Base-by-base conservation (phyloP, 257 asterid species). In the Petunia secreta region DNA sequence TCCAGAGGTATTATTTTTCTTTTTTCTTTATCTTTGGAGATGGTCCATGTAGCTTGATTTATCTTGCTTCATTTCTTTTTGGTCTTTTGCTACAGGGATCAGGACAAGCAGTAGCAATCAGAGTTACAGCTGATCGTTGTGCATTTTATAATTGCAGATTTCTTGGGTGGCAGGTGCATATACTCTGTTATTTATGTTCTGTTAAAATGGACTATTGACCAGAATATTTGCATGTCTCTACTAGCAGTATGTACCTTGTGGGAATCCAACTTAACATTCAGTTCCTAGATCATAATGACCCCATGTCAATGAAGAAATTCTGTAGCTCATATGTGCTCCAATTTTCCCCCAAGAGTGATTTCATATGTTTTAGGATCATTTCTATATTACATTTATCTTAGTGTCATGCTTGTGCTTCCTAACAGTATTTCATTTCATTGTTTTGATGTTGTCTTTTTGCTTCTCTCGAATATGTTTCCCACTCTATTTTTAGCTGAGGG, bases 41-140 rank as follows among this genome's bases (percentile, higher is more conserved):
- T 71, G 77, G 13, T 71, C 15, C 34, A 34, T 48, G 77, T 10
- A 46, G 50, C 50, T 38, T 3, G 46, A 11, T 75, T 36, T 65
- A 40, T 78, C 15, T 6, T 44, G 54, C 59, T 13, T 10, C 65
- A 60, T 84, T 25, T 71, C 9, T 52, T 84, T 14, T 39, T 5
- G 77, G 10, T 48, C 9, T 63, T 43, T 71, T 40, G 9, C 11
- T 63, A 5, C 58, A 94, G 99, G 98, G 97, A 36, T 94, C 99
- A 25, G 98, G 98, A 38, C 99, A 96, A 85, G 99, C 99, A 55
- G 99, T 92, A 87, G 99, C 98, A 38, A 75, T 92, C 79, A 86
- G 99, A 82, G 97, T 91, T 87, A 92, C 98, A 0, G 97, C 99
- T 9, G 98, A 96, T 81, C 96, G 93, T 13, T 94, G 95, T 79